These are phyloP conservation scores for Creolimax fragrantissima DNA, from an alignment of 78 protist genomes.

Conservation along the genomic window DNA sequence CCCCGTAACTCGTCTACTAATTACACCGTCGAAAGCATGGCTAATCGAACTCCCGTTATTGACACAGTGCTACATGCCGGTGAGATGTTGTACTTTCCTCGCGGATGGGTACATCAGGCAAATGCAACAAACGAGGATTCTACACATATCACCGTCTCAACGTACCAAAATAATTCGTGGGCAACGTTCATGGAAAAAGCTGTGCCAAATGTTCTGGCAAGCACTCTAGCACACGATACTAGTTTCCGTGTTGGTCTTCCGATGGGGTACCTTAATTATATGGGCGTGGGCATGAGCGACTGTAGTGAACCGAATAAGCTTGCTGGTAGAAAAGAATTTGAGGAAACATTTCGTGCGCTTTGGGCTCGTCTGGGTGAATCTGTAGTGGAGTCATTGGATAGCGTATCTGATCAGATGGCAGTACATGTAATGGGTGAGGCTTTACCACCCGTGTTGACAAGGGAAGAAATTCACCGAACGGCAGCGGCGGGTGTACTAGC, in stretches of 20 bases:
- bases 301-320: neutral
- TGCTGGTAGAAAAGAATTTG: neutral
- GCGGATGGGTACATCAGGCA: constrained; percentile 82
- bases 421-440: neutral
- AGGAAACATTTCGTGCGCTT: neutral
- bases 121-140: constrained; percentile 33
- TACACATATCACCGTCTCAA: constrained; percentile 68
- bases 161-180: constrained; percentile 47
- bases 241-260: neutral
- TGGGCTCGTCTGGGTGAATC: neutral
- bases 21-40: constrained; percentile 49
- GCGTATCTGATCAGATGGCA: neutral
- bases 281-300: neutral
- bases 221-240: neutral
- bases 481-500: neutral
- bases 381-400: neutral
- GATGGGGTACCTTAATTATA: neutral
- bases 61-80: constrained; percentile 60
- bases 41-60: constrained; percentile 29
- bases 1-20: neutral
- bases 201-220: neutral
- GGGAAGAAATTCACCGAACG: neutral
- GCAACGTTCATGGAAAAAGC: constrained; percentile 46
- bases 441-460: neutral
- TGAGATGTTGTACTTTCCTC: constrained; percentile 79